A percentile compares a stretch with the other conserved stretches of the same genome.
Evolutionary conservation across 305 asterid genomes (phyloP).

Genomic region (Plantago lanceolata): DNA sequence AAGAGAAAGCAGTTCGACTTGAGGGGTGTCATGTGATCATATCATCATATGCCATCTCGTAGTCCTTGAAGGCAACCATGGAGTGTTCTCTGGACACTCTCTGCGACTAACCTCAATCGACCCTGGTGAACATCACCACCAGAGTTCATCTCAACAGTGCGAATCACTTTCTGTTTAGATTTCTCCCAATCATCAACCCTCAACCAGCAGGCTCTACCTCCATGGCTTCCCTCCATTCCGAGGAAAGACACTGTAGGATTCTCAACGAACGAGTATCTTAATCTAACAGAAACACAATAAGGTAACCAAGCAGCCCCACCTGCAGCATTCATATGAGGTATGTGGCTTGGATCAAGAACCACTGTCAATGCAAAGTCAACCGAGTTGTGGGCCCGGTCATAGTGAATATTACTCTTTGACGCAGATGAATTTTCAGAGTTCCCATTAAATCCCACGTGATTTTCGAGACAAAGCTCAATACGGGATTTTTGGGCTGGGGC

Average conservation of each 20-base stretch:
- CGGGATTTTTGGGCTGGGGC: conserved; percentile 91
- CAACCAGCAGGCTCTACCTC: conserved; percentile 95
- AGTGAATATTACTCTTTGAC: conserved; percentile 83
- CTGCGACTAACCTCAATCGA: conserved; percentile 78
- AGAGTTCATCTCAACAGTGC: conserved; percentile 59
- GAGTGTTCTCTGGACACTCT: conserved; percentile 74
- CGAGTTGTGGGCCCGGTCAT: conserved; percentile 70
- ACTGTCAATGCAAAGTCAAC: conserved; percentile 94
- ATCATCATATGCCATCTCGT: conserved; percentile 55
- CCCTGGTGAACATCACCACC: conserved; percentile 78
- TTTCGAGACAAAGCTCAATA: conserved; percentile 89
- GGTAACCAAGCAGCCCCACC: conserved; percentile 99
- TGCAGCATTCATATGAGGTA: conserved; percentile 86
- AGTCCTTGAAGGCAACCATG: conserved; percentile 77
- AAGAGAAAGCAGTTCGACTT: conserved; percentile 7
- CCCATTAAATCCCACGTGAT: conserved; percentile 68
- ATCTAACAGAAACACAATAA: conserved; percentile 82
- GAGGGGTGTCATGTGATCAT: not conserved
- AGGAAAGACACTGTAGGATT: conserved; percentile 62
- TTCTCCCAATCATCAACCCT: conserved; percentile 84
- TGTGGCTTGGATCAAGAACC: conserved; percentile 85
- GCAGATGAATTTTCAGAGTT: conserved; percentile 45
- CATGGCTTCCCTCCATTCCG: conserved; percentile 98
- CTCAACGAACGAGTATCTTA: conserved; percentile 76
- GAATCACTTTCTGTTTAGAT: conserved; percentile 68